Percentiles rank a stretch among this genome's conserved stretches.
Conservation (phyloP, 768 basidiomycete species). For the Suillus fuscotomentosus region DNA sequence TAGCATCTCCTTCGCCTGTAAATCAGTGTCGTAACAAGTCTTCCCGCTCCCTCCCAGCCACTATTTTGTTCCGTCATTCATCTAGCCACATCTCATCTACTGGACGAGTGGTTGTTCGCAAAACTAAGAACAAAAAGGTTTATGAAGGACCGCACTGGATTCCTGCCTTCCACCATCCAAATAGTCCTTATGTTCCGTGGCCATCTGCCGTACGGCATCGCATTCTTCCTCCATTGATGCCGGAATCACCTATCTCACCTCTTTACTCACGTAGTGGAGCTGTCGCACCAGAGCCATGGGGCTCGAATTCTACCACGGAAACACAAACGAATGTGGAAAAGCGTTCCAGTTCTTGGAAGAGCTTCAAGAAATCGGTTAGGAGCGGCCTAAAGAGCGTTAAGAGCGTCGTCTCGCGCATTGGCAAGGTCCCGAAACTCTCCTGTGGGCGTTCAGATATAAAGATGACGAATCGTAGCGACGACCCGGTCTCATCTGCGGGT, state of each 20-base stretch:
- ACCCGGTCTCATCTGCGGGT: conserved; percentile 5
- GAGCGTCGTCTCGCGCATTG: conserved; percentile 18
- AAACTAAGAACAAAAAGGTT: conserved; percentile 20
- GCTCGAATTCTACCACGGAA: conserved; percentile 20
- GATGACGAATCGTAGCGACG: background rate
- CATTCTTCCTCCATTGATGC: conserved; percentile 38
- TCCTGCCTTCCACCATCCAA: conserved; percentile 45
- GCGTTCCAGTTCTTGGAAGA: conserved; percentile 28
- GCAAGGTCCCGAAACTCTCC: conserved; percentile 14
- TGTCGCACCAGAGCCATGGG: conserved; percentile 41
- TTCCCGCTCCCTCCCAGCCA: conserved; percentile 14
- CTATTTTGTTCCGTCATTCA: conserved; percentile 16
- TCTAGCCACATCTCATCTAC: conserved; percentile 16
- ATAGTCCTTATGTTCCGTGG: conserved; percentile 59
- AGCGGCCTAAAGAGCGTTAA: conserved; percentile 17
- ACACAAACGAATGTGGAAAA: conserved; percentile 17
- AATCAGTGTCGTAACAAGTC: conserved; percentile 6
- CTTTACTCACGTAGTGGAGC: conserved; percentile 38
- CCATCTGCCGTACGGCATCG: conserved; percentile 39
- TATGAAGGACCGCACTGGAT: conserved; percentile 32
- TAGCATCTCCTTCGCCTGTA: conserved; percentile 12
- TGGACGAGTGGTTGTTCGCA: conserved; percentile 11
- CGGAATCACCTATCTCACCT: conserved; percentile 35
- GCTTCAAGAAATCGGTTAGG: conserved; percentile 31
- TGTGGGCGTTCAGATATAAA: background rate